phyloP scores from a whole-genome alignment of 192 early-diverging fungal species.

The Podila epigama region DNA sequence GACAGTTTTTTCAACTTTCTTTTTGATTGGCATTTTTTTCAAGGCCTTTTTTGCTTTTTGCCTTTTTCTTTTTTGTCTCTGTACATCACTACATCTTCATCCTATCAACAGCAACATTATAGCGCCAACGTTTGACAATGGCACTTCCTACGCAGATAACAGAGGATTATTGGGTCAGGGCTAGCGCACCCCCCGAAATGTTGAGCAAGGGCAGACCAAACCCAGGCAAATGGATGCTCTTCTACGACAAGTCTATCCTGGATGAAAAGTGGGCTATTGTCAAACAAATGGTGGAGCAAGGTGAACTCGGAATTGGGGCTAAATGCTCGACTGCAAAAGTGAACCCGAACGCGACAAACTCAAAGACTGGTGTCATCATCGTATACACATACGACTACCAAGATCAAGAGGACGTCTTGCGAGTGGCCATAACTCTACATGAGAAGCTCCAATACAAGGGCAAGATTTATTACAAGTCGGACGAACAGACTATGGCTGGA shows the following conservation, averaged over 20 bases:
- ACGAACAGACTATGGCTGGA: constrained; percentile 26
- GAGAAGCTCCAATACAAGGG: constrained; percentile 14
- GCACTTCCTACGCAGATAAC: constrained; percentile 14
- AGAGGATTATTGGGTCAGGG: constrained; percentile 17
- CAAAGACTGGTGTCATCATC: constrained; percentile 32
- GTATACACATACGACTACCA: constrained; percentile 25
- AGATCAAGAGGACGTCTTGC: constrained; percentile 24
- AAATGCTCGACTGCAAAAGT: constrained; percentile 32
- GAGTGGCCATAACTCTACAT: constrained; percentile 8
- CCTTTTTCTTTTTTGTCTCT: too few species aligned
- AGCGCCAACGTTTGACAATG: too few species aligned
- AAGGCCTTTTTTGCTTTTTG: too few species aligned
- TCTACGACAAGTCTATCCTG: constrained; percentile 22
- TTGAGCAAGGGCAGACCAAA: constrained; percentile 1
- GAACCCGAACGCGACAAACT: constrained; percentile 28
- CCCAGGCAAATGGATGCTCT: constrained; percentile 39
- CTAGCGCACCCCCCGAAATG: not conserved
- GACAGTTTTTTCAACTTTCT: too few species aligned
- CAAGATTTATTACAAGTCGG: constrained; percentile 37
- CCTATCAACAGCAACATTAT: too few species aligned
- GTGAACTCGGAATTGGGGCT: constrained; percentile 9
- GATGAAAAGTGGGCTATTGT: constrained; percentile 29
- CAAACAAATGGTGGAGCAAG: constrained; percentile 14
- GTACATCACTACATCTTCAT: too few species aligned
- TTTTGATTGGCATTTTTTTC: too few species aligned